These are phyloP conservation scores for Bipolaris victoriae DNA, from an alignment of 2,329 filamentous ascomycete genomes.

Conservation along the genomic window DNA sequence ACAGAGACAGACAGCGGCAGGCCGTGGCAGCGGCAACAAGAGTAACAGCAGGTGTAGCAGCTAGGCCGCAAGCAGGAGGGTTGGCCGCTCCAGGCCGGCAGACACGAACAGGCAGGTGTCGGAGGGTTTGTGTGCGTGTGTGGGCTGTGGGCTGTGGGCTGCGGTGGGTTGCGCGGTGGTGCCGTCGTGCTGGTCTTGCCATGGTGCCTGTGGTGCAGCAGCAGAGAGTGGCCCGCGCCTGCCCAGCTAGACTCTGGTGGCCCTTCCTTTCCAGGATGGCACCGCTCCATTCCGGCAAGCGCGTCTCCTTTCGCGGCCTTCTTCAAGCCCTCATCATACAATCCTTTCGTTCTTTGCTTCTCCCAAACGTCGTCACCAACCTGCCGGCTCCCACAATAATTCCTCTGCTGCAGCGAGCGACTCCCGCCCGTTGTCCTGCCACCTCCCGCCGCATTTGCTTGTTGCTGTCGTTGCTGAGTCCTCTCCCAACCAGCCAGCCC, in stretches of 20 bases:
- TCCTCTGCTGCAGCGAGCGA: constrained; percentile 35
- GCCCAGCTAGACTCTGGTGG: constrained; percentile 24
- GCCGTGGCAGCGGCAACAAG: too few relatives aligned
- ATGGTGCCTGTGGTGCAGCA: constrained; percentile 20
- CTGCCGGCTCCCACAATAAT: constrained; percentile 25
- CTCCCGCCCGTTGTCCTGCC: constrained; percentile 16
- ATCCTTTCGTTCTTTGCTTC: constrained; percentile 21
- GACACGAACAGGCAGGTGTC: constrained; percentile 18
- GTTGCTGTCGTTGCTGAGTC: constrained; percentile 33
- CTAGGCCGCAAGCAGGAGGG: too few relatives aligned
- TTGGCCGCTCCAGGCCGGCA: not conserved
- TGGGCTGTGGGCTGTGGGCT: too few relatives aligned
- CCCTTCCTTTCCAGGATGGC: constrained; percentile 24
- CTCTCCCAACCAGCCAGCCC: constrained; percentile 21
- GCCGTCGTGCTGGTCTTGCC: not conserved
- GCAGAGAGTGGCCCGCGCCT: constrained; percentile 20
- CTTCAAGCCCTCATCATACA: constrained; percentile 21
- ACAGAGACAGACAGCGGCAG: too few relatives aligned
- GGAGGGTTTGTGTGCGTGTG: constrained; percentile 13
- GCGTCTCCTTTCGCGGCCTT: constrained; percentile 31
- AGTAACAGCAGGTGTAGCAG: too few relatives aligned
- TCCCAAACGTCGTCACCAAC: constrained; percentile 17
- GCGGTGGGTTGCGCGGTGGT: too few relatives aligned
- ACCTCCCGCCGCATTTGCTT: constrained; percentile 10
- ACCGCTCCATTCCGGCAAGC: constrained; percentile 21